A percentile compares a stretch with the other conserved stretches of the same genome.
Evolutionary conservation across 1,284 basidiomycete species (phyloP).

Genomic region (Microbotryum saponariae): DNA sequence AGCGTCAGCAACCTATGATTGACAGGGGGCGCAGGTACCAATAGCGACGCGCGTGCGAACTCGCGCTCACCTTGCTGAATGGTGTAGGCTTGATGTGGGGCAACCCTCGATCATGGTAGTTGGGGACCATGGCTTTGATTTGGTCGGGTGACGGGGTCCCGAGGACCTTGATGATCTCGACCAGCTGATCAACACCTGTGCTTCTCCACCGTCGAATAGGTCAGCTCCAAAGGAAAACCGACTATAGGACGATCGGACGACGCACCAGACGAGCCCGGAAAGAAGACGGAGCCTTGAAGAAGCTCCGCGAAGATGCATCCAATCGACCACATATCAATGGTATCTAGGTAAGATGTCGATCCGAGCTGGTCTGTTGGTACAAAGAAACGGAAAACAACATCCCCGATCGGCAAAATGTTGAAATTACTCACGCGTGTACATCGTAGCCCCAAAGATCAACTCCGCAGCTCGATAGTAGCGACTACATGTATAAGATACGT

Average conservation of each 20-base stretch:
- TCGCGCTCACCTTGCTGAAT: slow-evolving; percentile 52
- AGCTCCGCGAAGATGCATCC: slow-evolving; percentile 99
- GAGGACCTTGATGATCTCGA: slow-evolving; percentile 99
- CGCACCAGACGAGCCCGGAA: slow-evolving; percentile 77
- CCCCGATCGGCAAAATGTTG: too few species aligned
- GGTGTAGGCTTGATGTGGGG: slow-evolving; percentile 74
- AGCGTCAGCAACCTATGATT: too few species aligned
- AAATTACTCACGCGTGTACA: slow-evolving; percentile 67
- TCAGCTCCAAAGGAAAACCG: background rate
- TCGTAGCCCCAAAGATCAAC: slow-evolving; percentile 97
- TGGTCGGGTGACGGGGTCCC: slow-evolving; percentile 90
- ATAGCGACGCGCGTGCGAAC: background rate
- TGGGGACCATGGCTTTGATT: slow-evolving; percentile 99
- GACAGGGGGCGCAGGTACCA: background rate
- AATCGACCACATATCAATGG: slow-evolving; percentile 99
- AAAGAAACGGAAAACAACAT: background rate
- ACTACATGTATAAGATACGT: slow-evolving; percentile 93
- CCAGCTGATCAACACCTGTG: slow-evolving; percentile 87
- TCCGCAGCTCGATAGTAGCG: slow-evolving; percentile 98
- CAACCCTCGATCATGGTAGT: slow-evolving; percentile 99
- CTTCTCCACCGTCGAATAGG: background rate
- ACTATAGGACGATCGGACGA: too few species aligned
- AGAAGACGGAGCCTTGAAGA: slow-evolving; percentile 94
- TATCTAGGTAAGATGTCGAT: slow-evolving; percentile 45
- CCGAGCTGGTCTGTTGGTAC: background rate